Conservation (phyloP, 2,329 filamentous ascomycete genomes). For the Verticillium nubilum region DNA sequence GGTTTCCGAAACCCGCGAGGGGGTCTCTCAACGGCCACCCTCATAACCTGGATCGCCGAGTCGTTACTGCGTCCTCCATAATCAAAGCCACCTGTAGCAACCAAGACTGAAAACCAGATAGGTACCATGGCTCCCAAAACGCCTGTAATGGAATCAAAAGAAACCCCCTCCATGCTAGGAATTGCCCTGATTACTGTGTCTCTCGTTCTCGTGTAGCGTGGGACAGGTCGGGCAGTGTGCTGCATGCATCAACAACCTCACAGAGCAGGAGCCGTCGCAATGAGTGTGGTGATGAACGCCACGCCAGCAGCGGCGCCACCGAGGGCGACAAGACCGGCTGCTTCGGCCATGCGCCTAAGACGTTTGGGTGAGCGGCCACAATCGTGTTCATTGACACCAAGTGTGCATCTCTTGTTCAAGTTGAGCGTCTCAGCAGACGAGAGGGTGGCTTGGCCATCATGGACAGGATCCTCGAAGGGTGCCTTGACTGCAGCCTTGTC, state of each 20-base stretch:
- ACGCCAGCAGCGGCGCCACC: slow-evolving; percentile 27
- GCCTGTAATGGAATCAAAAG: not conserved
- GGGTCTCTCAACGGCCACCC: not conserved
- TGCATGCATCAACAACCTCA: not conserved
- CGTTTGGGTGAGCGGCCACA: slow-evolving; percentile 18
- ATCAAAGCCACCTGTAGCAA: not conserved
- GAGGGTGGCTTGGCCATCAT: not conserved
- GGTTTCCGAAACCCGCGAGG: too few relatives aligned
- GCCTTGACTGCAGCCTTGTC: not conserved
- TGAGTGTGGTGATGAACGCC: slow-evolving; percentile 28
- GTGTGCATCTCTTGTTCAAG: not conserved
- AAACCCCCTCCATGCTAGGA: not conserved
- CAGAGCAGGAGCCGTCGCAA: slow-evolving; percentile 31
- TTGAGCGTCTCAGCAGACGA: not conserved
- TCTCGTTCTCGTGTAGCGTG: not conserved
- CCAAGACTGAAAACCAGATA: not conserved
- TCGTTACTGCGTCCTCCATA: not conserved
- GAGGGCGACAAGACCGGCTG: slow-evolving; percentile 28
- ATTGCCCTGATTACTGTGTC: not conserved
- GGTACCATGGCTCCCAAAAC: not conserved
- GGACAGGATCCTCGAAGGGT: not conserved
- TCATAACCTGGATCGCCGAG: not conserved
- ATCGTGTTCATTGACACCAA: not conserved
- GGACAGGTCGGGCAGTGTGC: not conserved
- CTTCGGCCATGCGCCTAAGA: slow-evolving; percentile 21